Base-by-base conservation (phyloP, 2,329 filamentous ascomycete genomes). In the Penicillium sp. region DNA sequence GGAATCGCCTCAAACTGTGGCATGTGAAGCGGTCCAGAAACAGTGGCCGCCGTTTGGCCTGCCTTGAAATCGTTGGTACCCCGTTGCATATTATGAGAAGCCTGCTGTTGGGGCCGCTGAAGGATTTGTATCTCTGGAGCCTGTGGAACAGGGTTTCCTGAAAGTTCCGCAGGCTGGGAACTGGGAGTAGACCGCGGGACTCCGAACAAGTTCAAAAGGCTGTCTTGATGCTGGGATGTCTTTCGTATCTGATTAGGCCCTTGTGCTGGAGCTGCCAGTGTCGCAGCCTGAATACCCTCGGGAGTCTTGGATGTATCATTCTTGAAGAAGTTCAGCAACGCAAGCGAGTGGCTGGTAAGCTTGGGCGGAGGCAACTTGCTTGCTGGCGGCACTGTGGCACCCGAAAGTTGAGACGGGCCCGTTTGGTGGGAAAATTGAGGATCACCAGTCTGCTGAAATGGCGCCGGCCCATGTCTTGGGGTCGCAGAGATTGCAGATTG, bases 311-410 rank as follows among this genome's bases (percentile, higher is more conserved):
- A 38, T 16, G 49, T 48, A 7, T 61, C 54, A 21, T 58, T 56
- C 49, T 75, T 81, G 65, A 84, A 81, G 1, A 76, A 71, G 50
- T 75, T 78, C 33, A 84, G 63, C 21, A 83, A 59, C n/a, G 72
- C 71, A 42, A 77, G 67, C 1, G 77, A 72, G 57, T 83, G 79
- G 9, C 71, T 72, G 23, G 69, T 81, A 20, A 83, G 70, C 46
- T 74, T 77, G 5, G 78, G 78, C 26, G 74, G 69, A 11, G 80
- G 79, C 16, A 83, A 57, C 36, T 77, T 76, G 57, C 51, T 79
- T 60, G 79, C 76, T 21, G 76, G 71, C 2, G 79, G 80, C 19
- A 76, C 70, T 23, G 64, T 60, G 27, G 71, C 68, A n/a, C 67
- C 67, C 40, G 68, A 66, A 35, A 63, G 36, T 28, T 61, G 59